Evolutionary conservation across 2,329 filamentous ascomycete genomes (phyloP).

Genomic region (Leptographium radiaticola): DNA sequence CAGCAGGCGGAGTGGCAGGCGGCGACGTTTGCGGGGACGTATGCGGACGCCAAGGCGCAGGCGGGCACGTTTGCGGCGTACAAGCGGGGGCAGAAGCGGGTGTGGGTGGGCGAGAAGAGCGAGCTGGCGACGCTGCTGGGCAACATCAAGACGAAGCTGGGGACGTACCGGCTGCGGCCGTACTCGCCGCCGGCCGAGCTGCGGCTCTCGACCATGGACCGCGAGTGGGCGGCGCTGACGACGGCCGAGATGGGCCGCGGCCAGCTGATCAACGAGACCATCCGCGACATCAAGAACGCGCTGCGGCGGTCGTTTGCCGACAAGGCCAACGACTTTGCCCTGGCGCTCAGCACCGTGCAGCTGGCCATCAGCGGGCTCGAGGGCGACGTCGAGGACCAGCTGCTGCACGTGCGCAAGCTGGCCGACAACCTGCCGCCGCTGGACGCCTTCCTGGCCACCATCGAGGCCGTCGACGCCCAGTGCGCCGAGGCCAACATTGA

Average conservation of each 20-base stretch:
- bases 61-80: constrained; percentile 71
- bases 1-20: constrained; percentile 68
- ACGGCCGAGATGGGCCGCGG: constrained; percentile 78
- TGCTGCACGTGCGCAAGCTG: constrained; percentile 73
- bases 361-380: constrained; percentile 93
- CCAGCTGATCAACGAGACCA: constrained; percentile 94
- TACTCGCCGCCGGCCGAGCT: constrained; percentile 84
- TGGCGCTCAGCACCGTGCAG: constrained; percentile 89
- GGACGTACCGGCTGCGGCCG: constrained; percentile 79
- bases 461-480: constrained; percentile 73
- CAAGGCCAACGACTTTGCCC: constrained; percentile 95
- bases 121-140: constrained; percentile 85
- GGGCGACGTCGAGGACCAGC: constrained; percentile 90
- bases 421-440: constrained; percentile 77
- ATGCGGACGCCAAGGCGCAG: constrained; percentile 82
- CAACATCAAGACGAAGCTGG: constrained; percentile 98
- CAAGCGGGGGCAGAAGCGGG: constrained; percentile 79
- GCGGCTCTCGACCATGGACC: constrained; percentile 68
- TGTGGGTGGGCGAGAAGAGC: constrained; percentile 96
- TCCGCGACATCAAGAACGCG: constrained; percentile 95
- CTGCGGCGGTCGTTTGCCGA: constrained; percentile 88
- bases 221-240: constrained; percentile 68
- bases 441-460: constrained; percentile 82
- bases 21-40: constrained; percentile 79
- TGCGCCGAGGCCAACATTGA: constrained; percentile 96